phyloP scores from a whole-genome alignment of 2,329 filamentous ascomycete genomes.

The Torrubiella hemipterigena region DNA sequence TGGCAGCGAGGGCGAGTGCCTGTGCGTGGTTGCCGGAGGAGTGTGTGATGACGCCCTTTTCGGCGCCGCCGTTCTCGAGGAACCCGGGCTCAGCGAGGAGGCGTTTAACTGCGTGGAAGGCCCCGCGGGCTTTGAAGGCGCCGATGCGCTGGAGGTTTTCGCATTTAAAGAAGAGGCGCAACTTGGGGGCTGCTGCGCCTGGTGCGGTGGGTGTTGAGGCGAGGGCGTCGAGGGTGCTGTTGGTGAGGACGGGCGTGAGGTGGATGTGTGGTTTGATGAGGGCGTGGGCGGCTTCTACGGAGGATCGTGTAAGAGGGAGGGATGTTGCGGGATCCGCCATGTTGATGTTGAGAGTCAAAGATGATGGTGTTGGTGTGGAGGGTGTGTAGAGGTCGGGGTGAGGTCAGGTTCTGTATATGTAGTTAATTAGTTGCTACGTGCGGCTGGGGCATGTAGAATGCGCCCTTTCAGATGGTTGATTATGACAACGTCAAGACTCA shows the following conservation, averaged over 20 bases:
- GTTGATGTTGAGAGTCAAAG: slow-evolving; percentile 4
- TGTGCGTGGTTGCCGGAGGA: slow-evolving; percentile 80
- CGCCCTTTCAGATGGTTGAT: too few species aligned
- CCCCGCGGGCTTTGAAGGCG: slow-evolving; percentile 85
- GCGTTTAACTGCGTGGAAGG: slow-evolving; percentile 71
- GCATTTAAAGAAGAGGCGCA: slow-evolving; percentile 86
- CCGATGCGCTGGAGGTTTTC: slow-evolving; percentile 87
- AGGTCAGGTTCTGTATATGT: too few species aligned
- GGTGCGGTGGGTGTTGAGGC: slow-evolving; percentile 59
- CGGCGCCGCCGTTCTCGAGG: slow-evolving; percentile 44
- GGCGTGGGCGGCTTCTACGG: slow-evolving; percentile 58
- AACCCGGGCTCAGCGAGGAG: slow-evolving; percentile 51
- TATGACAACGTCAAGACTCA: too few species aligned
- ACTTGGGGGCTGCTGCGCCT: slow-evolving; percentile 47
- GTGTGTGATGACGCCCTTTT: slow-evolving; percentile 75
- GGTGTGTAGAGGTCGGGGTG: too few species aligned
- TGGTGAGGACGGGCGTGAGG: slow-evolving; percentile 72
- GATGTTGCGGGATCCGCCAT: slow-evolving; percentile 44
- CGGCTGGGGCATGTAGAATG: too few species aligned
- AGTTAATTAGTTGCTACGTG: too few species aligned
- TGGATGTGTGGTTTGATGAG: slow-evolving; percentile 69
- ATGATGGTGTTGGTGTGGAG: not conserved
- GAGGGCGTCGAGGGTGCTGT: slow-evolving; percentile 58
- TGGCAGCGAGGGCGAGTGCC: slow-evolving; percentile 77
- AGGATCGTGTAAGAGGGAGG: slow-evolving; percentile 58